Evolutionary conservation across 352 stramenopile genomes (phyloP).

Genomic region (Pythium brachiatum): DNA sequence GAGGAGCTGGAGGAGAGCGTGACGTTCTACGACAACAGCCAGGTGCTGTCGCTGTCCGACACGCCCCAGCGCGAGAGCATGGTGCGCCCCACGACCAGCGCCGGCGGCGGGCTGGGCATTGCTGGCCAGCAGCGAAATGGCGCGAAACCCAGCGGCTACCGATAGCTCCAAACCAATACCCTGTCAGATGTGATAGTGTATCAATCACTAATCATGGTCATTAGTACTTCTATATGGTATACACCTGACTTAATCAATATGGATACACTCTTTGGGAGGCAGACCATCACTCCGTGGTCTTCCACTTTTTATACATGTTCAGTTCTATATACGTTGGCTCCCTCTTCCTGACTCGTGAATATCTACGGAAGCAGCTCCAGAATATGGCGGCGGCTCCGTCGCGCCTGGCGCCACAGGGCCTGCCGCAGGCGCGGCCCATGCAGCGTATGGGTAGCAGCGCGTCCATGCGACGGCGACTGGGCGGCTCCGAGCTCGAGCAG

Average conservation of each 20-base stretch:
- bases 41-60: slow-evolving; percentile 65
- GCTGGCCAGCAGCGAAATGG: neutral
- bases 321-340: neutral
- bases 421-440: slow-evolving; percentile 13
- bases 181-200: neutral
- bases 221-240: neutral
- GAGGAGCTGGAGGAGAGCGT: slow-evolving; percentile 61
- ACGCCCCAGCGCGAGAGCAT: slow-evolving; percentile 37
- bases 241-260: neutral
- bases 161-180: neutral
- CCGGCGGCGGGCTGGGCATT: slow-evolving; percentile 20
- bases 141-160: slow-evolving; percentile 1
- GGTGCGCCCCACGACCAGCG: slow-evolving; percentile 47
- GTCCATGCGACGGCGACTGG: slow-evolving; percentile 16
- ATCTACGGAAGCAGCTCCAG: neutral
- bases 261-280: neutral
- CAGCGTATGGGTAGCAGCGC: slow-evolving; percentile 27
- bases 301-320: slow-evolving; percentile 15
- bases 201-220: neutral
- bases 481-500: slow-evolving; percentile 33
- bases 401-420: slow-evolving; percentile 4
- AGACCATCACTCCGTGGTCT: neutral
- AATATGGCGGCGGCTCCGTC: slow-evolving; percentile 12
- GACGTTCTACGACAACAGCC: slow-evolving; percentile 75
- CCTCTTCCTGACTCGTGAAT: neutral